Base-by-base conservation (phyloP, 2,329 filamentous ascomycete species). In the Aspergillus fumigatus region DNA sequence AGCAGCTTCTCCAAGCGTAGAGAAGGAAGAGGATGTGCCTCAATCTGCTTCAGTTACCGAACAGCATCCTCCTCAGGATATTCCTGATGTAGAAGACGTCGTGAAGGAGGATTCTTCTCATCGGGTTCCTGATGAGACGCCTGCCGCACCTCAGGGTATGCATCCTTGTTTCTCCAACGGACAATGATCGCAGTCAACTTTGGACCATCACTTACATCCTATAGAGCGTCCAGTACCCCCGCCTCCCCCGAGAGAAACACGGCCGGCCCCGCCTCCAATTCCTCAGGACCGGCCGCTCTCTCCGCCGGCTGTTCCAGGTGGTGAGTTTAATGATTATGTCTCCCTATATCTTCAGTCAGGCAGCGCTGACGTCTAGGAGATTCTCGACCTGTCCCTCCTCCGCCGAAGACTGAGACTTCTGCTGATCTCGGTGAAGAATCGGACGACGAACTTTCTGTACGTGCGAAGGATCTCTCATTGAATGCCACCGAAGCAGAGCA, bases 391-490 rank as follows among this genome's bases (percentile, higher is more conserved):
- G 78, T 80, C 1, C 84, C 83, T 50, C 78, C 79, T 35, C 78
- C 78, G 43, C 79, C 82, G 41, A 76, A 81, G 38, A 77, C 79
- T 47, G 69, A 83, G 17, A 79, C 82, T 50, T 89, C 89, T 43
- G 86, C 86, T 48, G 90, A 86, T 56, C 82, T 88, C 59, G 92
- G 91, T 29, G 95, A 91, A 1, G 90, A 89, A 70, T 94, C 92
- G 47, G 92, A 95, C 65, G 92, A 97, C 70, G 93, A 97, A 72
- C 77, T 92, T 65, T 91, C 88, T 9, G 74, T 67, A 68, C 81
- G 65, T 71, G 74, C 62, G 74, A 78, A 51, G 73, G 80, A 62
- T 65, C 74, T 67, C 53, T 80, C 77, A 19, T 62, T 76, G 48
- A 73, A 73, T 21, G 75, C 78, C 38, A 75, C 74, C 23, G 69